Evolutionary conservation across 495 filamentous ascomycete species (phyloP), one percentile per base, ranked within the genome.

Genomic region (Cercophora samala): DNA sequence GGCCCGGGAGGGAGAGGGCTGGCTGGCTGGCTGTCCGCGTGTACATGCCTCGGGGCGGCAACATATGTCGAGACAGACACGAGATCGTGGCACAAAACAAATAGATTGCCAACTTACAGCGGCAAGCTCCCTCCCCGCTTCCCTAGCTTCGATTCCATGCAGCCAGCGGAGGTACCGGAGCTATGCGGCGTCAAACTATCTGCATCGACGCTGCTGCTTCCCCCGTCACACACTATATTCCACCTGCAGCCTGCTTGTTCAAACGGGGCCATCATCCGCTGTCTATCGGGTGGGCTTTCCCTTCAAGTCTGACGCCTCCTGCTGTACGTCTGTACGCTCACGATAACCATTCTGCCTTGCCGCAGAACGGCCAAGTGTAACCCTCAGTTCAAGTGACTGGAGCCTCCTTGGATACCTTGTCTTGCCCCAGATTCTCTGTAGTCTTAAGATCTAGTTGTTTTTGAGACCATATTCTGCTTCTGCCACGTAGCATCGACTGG

Each of bases 281-380:
- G 37, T 3, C 29, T 17, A 13, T 46, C 37, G 37, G 37, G 37
- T 46, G 37, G 37, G 37, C 37, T 46, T 46, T 46, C 37, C 8
- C 37, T 46, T 62, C 19, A 29, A 62, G 60, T 62, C 60, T 62
- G 29, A 46, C 60, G 26, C 60, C 60, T 62, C 32, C 24, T 21
- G 24, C 18, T 29, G 26, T 62, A 17, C 37, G 37, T 46, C 8
- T 46, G 37, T 46, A 46, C 37, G 11, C 15, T 46, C 15, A 46
- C 37, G 37, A 46, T 46, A 46, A 46, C 13, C 37, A 9, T 9
- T 46, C 37, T 46, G 11, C 37, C 37, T 13, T 46, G 37, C 11
- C 13, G 37, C 37, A 46, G 37, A 2, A 46, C 37, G 37, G 13
- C 37, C 37, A 18, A 46, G 37, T 46, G 37, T 46, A 46, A 46